Evolutionary conservation across 805 yeast species (phyloP).

Genomic region (Candida silvicultrix): DNA sequence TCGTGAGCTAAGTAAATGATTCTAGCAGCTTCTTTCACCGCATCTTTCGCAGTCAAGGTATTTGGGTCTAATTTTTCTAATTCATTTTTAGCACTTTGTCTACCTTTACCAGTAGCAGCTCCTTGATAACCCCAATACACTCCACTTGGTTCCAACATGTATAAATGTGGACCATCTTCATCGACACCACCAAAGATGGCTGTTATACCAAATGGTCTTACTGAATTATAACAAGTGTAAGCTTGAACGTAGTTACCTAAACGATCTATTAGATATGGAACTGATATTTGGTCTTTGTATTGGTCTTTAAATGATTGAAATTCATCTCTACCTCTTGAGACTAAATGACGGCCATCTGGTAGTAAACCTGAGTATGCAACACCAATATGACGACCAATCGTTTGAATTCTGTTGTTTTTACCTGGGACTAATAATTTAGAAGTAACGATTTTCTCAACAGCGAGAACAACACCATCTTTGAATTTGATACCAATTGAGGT

Average conservation of each 20-base stretch:
- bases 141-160: slow-evolving; percentile 98
- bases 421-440: slow-evolving; percentile 88
- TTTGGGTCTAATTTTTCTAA: slow-evolving; percentile 79
- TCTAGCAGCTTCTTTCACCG: slow-evolving; percentile 89
- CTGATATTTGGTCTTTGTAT: slow-evolving; percentile 71
- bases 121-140: slow-evolving; percentile 96
- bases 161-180: slow-evolving; percentile 83
- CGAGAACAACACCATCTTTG: slow-evolving; percentile 92
- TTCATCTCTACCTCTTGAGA: slow-evolving; percentile 88
- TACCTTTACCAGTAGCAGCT: slow-evolving; percentile 97
- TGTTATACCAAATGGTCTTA: slow-evolving; percentile 94
- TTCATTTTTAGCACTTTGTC: slow-evolving; percentile 97
- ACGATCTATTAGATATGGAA: slow-evolving; percentile 79
- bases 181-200: slow-evolving; percentile 94
- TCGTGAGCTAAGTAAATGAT: slow-evolving; percentile 93
- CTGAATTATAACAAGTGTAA: slow-evolving; percentile 92
- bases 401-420: slow-evolving; percentile 84
- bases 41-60: slow-evolving; percentile 67
- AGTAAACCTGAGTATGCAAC: slow-evolving; percentile 91
- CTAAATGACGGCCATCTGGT: slow-evolving; percentile 96
- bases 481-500: slow-evolving; percentile 91
- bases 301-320: slow-evolving; percentile 69
- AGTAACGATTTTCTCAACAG: slow-evolving; percentile 87
- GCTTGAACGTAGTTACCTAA: slow-evolving; percentile 91
- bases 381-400: slow-evolving; percentile 90